Percentiles rank a stretch among this genome's conserved stretches.
Evolutionary conservation across 164 flowering plant species (phyloP).

Genomic region (Dillenia turbinata): DNA sequence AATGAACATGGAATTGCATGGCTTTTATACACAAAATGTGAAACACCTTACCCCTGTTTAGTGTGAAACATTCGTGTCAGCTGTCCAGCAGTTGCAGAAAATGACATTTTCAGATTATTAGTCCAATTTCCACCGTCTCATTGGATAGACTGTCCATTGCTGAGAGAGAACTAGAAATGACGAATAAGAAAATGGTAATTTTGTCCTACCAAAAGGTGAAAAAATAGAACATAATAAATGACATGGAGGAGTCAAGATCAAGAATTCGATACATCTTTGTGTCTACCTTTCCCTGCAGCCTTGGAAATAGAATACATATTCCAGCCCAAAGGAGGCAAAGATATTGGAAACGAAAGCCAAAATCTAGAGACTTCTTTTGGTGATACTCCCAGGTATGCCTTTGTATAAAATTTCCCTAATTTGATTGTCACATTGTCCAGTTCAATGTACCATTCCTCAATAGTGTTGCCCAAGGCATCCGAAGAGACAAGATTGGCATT

Average conservation of each 20-base stretch:
- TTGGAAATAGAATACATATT: conserved; percentile 72
- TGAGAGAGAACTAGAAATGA: conserved; percentile 10
- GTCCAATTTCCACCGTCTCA: conserved; percentile 68
- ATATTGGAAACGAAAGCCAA: conserved; percentile 71
- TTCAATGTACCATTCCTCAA: conserved; percentile 50
- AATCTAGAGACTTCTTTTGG: conserved; percentile 43
- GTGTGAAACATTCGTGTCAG: conserved; percentile 55
- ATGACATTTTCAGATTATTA: conserved; percentile 71
- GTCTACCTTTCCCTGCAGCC: conserved; percentile 34
- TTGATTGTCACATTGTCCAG: conserved; percentile 60
- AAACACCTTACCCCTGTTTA: conserved; percentile 54
- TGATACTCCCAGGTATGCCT: conserved; percentile 60
- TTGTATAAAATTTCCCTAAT: conserved; percentile 52
- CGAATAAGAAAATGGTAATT: too few species aligned
- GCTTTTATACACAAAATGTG: neutral
- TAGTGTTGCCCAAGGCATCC: conserved; percentile 51
- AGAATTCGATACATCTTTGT: too few species aligned
- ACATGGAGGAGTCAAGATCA: too few species aligned
- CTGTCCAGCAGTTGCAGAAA: conserved; percentile 62
- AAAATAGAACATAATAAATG: too few species aligned
- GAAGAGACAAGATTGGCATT: conserved; percentile 47
- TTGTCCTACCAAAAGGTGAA: too few species aligned
- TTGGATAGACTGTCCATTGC: conserved; percentile 22
- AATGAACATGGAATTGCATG: too few species aligned
- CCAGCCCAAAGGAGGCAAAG: conserved; percentile 86